phyloP scores from a whole-genome alignment of 2,329 filamentous ascomycete genomes.

The Chrysosporium keratinophilum region DNA sequence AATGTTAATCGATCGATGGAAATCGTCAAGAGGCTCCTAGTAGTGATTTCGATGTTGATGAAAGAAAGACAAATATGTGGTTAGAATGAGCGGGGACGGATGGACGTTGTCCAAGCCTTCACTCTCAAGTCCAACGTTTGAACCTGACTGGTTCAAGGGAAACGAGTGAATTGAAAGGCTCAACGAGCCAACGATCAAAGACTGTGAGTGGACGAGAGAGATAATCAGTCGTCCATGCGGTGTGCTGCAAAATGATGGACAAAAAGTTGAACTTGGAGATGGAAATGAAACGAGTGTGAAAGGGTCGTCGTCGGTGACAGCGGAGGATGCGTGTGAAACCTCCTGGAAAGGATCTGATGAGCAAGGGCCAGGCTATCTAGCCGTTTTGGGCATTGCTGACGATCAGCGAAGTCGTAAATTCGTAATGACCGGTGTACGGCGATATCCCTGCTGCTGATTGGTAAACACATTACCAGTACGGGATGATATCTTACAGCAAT shows the following conservation, averaged over 20 bases:
- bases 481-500: background rate
- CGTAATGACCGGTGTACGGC: background rate
- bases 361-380: background rate
- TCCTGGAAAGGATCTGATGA: slow-evolving; percentile 10
- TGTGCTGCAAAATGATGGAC: slow-evolving; percentile 6
- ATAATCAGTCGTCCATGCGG: background rate
- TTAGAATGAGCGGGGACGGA: background rate
- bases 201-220: background rate
- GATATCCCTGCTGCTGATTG: background rate
- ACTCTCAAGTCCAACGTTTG: background rate
- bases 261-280: slow-evolving; percentile 5
- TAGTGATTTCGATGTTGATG: background rate
- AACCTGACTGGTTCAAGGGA: background rate
- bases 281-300: slow-evolving; percentile 13
- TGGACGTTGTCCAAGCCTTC: background rate
- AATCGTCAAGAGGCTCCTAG: background rate
- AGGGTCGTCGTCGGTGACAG: slow-evolving; percentile 1
- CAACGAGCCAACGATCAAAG: background rate
- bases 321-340: slow-evolving; percentile 9
- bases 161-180: slow-evolving; percentile 3
- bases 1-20: background rate
- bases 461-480: background rate
- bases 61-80: background rate
- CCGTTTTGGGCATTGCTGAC: background rate
- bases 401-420: background rate